Evolutionary conservation across 805 yeast species (phyloP).

Genomic region (Pichia eremophila): DNA sequence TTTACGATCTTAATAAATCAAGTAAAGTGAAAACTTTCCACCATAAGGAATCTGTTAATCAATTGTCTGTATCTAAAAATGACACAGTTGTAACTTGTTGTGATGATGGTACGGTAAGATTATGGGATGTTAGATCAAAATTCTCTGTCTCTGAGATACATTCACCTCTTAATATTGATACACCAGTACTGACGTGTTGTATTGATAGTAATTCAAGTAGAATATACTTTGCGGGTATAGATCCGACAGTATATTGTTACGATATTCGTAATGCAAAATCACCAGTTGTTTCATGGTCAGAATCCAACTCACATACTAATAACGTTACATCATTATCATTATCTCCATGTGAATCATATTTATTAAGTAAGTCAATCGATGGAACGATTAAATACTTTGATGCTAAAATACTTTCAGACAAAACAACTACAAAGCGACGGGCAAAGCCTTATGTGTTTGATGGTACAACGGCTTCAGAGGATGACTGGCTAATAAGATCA

Average conservation of each 20-base stretch:
- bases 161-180: slow-evolving; percentile 26
- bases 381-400: slow-evolving; percentile 50
- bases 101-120: slow-evolving; percentile 51
- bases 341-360: slow-evolving; percentile 30
- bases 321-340: slow-evolving; percentile 47
- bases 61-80: slow-evolving; percentile 32
- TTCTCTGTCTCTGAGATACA: slow-evolving; percentile 23
- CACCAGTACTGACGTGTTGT: slow-evolving; percentile 47
- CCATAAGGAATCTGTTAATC: slow-evolving; percentile 38
- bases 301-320: slow-evolving; percentile 34
- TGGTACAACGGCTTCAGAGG: slow-evolving; percentile 49
- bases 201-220: slow-evolving; percentile 30
- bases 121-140: slow-evolving; percentile 65
- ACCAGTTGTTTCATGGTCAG: slow-evolving; percentile 31
- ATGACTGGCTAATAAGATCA: slow-evolving; percentile 42
- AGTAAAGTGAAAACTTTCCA: slow-evolving; percentile 40
- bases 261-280: slow-evolving; percentile 39
- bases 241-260: slow-evolving; percentile 50
- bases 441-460: slow-evolving; percentile 39
- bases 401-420: slow-evolving; percentile 30
- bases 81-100: slow-evolving; percentile 40
- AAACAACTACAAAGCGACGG: slow-evolving; percentile 20
- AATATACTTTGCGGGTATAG: slow-evolving; percentile 58
- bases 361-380: slow-evolving; percentile 47
- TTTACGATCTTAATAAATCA: slow-evolving; percentile 58